These are phyloP conservation scores for Ascochyta koolunga DNA, from an alignment of 2,329 filamentous ascomycete species.

Conservation along the genomic window DNA sequence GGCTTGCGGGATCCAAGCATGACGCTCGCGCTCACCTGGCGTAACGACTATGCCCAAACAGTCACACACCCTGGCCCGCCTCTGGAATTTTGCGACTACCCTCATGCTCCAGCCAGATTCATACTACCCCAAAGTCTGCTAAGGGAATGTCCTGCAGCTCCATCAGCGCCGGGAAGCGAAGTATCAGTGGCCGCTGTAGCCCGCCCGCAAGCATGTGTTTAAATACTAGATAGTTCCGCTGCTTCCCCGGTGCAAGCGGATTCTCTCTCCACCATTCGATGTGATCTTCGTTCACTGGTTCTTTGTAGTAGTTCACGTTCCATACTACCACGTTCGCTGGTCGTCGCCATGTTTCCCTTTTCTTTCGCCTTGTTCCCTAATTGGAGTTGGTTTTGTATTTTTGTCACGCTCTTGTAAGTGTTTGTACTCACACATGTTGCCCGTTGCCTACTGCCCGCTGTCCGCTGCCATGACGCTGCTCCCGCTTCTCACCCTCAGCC, in stretches of 20 bases:
- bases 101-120: conserved; percentile 49
- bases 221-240: conserved; percentile 48
- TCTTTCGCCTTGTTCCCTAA: conserved; percentile 44
- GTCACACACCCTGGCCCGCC: conserved; percentile 37
- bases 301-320: conserved; percentile 42
- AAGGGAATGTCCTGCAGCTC: conserved; percentile 49
- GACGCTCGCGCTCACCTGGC: conserved; percentile 43
- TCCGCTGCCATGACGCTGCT: conserved; percentile 15
- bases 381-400: conserved; percentile 50
- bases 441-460: too few relatives aligned
- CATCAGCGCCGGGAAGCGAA: conserved; percentile 49
- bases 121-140: conserved; percentile 51
- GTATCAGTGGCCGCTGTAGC: conserved; percentile 47
- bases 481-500: not conserved
- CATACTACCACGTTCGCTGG: conserved; percentile 46
- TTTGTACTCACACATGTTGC: not conserved
- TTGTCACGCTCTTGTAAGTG: conserved; percentile 46
- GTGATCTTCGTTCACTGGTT: conserved; percentile 48
- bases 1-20: conserved; percentile 49
- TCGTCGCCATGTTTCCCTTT: conserved; percentile 48
- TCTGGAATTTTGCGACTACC: conserved; percentile 46
- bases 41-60: conserved; percentile 40
- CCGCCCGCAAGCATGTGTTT: conserved; percentile 48
- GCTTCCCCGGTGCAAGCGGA: conserved; percentile 47
- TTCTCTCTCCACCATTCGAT: conserved; percentile 48